Conservation (phyloP, 1,284 basidiomycete genomes). For the Boletellus deceptivus region DNA sequence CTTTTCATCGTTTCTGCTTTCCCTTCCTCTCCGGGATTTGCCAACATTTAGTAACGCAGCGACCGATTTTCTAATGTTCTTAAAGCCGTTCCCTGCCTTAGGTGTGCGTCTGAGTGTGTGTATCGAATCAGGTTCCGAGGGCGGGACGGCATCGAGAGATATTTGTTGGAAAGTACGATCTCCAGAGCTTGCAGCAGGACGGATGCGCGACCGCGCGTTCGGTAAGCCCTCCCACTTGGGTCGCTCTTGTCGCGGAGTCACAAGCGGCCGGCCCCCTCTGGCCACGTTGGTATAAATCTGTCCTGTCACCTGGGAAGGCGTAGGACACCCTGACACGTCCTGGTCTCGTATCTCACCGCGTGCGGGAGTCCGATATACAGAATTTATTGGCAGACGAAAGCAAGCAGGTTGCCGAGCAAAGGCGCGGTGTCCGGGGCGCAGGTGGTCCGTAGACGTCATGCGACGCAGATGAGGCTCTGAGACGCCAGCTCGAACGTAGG, state of each 20-base stretch:
- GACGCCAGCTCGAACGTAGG: slow-evolving; percentile 8
- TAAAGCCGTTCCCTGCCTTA: slow-evolving; percentile 5
- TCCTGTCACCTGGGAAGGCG: slow-evolving; percentile 18
- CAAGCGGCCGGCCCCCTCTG: background rate
- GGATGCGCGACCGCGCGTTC: background rate
- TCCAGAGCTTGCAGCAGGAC: background rate
- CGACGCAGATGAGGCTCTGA: slow-evolving; percentile 5
- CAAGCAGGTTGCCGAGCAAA: background rate
- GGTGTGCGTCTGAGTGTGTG: slow-evolving; percentile 12
- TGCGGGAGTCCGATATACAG: background rate
- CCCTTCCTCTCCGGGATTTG: slow-evolving; percentile 3
- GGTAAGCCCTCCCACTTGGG: slow-evolving; percentile 5
- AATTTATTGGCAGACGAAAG: background rate
- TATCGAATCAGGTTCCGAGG: slow-evolving; percentile 3
- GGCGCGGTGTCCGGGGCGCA: background rate
- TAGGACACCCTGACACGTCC: slow-evolving; percentile 6
- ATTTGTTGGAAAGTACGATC: slow-evolving; percentile 8
- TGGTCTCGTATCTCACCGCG: background rate
- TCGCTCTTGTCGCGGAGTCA: background rate
- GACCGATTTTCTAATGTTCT: slow-evolving; percentile 5
- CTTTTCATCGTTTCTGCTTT: background rate
- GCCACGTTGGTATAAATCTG: slow-evolving; percentile 8
- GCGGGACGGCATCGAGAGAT: slow-evolving; percentile 14
- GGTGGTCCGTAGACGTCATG: slow-evolving; percentile 10
- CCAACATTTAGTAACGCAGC: slow-evolving; percentile 7